These are phyloP conservation scores for Macadamia tetraphylla DNA, from an alignment of 164 flowering plant genomes.

Conservation along the genomic window DNA sequence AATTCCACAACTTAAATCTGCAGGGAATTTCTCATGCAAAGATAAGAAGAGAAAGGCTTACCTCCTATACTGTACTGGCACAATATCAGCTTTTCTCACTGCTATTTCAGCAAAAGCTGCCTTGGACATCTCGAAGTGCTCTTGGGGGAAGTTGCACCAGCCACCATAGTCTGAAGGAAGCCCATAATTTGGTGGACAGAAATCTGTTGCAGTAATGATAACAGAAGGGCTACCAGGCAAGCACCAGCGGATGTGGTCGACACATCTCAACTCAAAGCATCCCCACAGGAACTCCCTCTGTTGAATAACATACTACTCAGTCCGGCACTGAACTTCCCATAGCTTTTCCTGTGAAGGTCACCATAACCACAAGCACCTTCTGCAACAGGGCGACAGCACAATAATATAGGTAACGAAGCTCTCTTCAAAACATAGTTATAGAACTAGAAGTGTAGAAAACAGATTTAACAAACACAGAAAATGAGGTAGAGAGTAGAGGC, in stretches of 20 bases:
- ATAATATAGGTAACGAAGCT: not conserved
- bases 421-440: not conserved
- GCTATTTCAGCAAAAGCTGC: constrained; percentile 61
- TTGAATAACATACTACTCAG: constrained; percentile 57
- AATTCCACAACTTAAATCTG: too few relatives aligned
- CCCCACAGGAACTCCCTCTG: constrained; percentile 72
- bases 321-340: constrained; percentile 58
- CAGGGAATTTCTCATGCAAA: not conserved
- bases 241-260: constrained; percentile 67
- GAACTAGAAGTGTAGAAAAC: not conserved
- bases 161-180: constrained; percentile 74
- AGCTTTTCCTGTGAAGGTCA: constrained; percentile 44
- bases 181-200: constrained; percentile 77
- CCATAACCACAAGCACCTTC: constrained; percentile 86
- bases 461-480: too few relatives aligned
- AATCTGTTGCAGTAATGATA: constrained; percentile 63
- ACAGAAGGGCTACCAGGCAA: constrained; percentile 64
- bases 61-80: constrained; percentile 73
- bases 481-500: not conserved
- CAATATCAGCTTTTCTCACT: constrained; percentile 47
- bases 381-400: constrained; percentile 15
- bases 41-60: constrained; percentile 10
- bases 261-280: constrained; percentile 70
- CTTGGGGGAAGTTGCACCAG: constrained; percentile 74
- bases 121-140: constrained; percentile 76